These are phyloP conservation scores for Triticum timopheevii DNA, from an alignment of 176 grass and related monocot genomes.

Conservation along the genomic window DNA sequence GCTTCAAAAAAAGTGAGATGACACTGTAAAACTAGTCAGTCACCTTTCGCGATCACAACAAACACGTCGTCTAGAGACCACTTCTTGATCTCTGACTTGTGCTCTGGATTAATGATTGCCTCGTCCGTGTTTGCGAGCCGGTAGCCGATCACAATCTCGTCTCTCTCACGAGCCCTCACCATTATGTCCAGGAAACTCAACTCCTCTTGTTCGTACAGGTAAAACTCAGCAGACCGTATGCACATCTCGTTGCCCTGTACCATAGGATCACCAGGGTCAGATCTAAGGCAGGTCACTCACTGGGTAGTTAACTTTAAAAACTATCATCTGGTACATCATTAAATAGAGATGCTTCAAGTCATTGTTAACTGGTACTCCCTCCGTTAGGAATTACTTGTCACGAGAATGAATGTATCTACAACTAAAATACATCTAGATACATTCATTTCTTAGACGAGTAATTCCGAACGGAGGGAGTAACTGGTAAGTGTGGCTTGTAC, in stretches of 20 bases:
- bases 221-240: slow-evolving; percentile 86
- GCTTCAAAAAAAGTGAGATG: slow-evolving; percentile 34
- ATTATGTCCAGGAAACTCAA: slow-evolving; percentile 97
- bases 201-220: slow-evolving; percentile 92
- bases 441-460: too few species aligned
- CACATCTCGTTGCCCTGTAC: slow-evolving; percentile 95
- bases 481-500: background rate
- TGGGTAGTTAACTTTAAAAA: background rate
- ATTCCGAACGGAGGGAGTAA: too few species aligned
- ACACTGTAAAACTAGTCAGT: slow-evolving; percentile 50
- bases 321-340: background rate
- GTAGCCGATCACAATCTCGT: slow-evolving; percentile 92
- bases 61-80: slow-evolving; percentile 98
- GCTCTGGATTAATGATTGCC: slow-evolving; percentile 82
- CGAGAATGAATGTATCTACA: too few species aligned
- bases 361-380: background rate
- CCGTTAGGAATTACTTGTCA: too few species aligned
- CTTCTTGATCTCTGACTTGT: slow-evolving; percentile 68
- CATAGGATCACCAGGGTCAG: slow-evolving; percentile 1
- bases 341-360: background rate
- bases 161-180: slow-evolving; percentile 75
- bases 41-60: slow-evolving; percentile 84
- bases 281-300: background rate
- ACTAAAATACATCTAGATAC: too few species aligned
- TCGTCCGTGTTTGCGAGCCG: slow-evolving; percentile 71